phyloP scores from a whole-genome alignment of 805 yeast genomes.

The Kockiozyma suomiensis region DNA sequence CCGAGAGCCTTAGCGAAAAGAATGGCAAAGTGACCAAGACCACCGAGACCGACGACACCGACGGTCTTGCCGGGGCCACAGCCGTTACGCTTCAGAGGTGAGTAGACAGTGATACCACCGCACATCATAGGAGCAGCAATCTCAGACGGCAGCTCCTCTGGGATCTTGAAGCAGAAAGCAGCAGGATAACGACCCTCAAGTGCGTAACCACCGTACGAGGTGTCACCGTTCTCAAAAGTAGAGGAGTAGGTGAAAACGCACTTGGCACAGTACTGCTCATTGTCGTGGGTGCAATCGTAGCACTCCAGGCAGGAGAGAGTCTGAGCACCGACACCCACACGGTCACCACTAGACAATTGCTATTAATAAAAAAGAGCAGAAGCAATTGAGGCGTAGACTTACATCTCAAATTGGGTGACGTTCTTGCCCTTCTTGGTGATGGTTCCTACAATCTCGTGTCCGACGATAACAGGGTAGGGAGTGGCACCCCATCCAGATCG shows the following conservation, averaged over 20 bases:
- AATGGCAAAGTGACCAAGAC: conserved; percentile 67
- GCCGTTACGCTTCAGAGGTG: conserved; percentile 58
- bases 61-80: conserved; percentile 56
- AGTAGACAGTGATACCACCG: conserved; percentile 74
- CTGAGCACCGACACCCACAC: conserved; percentile 82
- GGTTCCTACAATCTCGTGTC: conserved; percentile 51
- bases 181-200: conserved; percentile 61
- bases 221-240: conserved; percentile 30
- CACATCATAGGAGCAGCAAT: conserved; percentile 74
- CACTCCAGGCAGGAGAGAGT: conserved; percentile 64
- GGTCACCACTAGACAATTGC: conserved; percentile 53
- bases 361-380: background rate
- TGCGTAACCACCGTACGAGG: conserved; percentile 63
- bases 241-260: conserved; percentile 55
- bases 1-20: conserved; percentile 64
- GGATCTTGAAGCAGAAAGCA: conserved; percentile 64
- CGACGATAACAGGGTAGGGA: conserved; percentile 48
- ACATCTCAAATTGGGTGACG: conserved; percentile 51
- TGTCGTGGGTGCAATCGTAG: conserved; percentile 55
- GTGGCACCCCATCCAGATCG: conserved; percentile 55
- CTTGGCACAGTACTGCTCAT: conserved; percentile 59
- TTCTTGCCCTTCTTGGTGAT: conserved; percentile 54
- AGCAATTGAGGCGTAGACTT: background rate
- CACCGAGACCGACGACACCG: conserved; percentile 67
- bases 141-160: conserved; percentile 54